Evolutionary conservation across 352 stramenopile species (phyloP), one percentile per base, ranked within the genome.

Genomic region (Pythium periplocum): DNA sequence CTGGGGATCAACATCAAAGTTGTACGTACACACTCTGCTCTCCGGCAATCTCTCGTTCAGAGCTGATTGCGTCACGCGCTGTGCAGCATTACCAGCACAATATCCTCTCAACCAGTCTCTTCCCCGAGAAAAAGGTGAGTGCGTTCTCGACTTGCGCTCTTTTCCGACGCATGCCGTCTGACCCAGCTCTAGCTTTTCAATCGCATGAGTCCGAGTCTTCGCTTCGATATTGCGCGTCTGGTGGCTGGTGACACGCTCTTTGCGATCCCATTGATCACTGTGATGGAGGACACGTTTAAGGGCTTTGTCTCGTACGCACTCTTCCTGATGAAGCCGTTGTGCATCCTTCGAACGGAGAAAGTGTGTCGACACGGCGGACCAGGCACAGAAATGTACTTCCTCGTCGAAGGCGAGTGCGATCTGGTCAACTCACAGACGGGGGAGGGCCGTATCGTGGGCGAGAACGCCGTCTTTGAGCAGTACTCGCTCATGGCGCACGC

Each of bases 241-340:
- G 83, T 94, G 8, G 80, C 83, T 0, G 74, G 73, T 7, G 81
- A 91, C 43, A 87, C 70, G 38, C 69, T 94, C 31, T 87, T 92
- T 47, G 69, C 75, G 10, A 94, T 94, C 57, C 76, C 79, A 31
- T 64, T 94, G 44, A 87, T 94, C 45, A 91, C 83, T 1, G 75
- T 88, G 8, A 92, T 94, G 81, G 83, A 94, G 36, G 83, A 90
- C 48, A 70, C 75, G n/a, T 92, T 92, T 53, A 94, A 94, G 51
- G 83, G 83, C 2, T 94, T 94, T 44, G 83, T 94, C n/a, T 91
- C 79, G 10, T 94, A 92, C 44, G 80, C 80, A 9, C 68, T 94
- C 9, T 94, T 94, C 45, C 62, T 87, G 17, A 66, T 94, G 64
- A 84, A 88, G 46, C 83, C 83, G 3, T 57, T 92, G 48, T 90